Percentiles rank a stretch among this genome's conserved stretches.
Conservation (phyloP, 371 early-diverging fungal species). For the Mortierella sp. region DNA sequence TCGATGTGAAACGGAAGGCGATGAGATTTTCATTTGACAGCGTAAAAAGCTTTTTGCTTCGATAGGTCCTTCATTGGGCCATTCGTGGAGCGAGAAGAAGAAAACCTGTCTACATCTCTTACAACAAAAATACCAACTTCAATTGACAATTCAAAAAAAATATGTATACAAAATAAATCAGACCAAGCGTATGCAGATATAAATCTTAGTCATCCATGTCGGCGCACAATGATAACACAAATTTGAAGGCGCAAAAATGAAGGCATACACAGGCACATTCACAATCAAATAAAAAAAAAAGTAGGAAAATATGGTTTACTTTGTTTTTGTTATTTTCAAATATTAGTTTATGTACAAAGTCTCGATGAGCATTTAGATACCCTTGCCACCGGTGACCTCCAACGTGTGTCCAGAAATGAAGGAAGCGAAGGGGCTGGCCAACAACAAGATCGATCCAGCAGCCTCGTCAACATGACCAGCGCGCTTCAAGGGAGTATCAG, state of each 20-base stretch:
- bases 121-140: neutral
- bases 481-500: conserved; percentile 74
- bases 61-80: conserved; percentile 50
- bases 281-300: too few species aligned
- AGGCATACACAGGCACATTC: too few species aligned
- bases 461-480: conserved; percentile 77
- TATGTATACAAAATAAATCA: neutral
- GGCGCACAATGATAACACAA: too few species aligned
- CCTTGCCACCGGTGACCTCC: conserved; percentile 79
- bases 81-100: conserved; percentile 53
- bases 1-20: conserved; percentile 56
- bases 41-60: conserved; percentile 50
- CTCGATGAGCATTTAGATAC: conserved; percentile 61
- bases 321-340: neutral
- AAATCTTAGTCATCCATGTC: neutral
- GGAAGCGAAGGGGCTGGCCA: conserved; percentile 73
- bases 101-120: conserved; percentile 46
- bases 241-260: neutral
- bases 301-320: neutral
- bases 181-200: neutral
- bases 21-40: conserved; percentile 30
- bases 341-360: neutral
- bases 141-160: too few species aligned
- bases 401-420: conserved; percentile 76
- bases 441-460: conserved; percentile 72